A percentile compares a stretch with the other conserved stretches of the same genome.
These are phyloP conservation scores for Truncatella angustata DNA, from an alignment of 2,329 filamentous ascomycete genomes.

Conservation along the genomic window DNA sequence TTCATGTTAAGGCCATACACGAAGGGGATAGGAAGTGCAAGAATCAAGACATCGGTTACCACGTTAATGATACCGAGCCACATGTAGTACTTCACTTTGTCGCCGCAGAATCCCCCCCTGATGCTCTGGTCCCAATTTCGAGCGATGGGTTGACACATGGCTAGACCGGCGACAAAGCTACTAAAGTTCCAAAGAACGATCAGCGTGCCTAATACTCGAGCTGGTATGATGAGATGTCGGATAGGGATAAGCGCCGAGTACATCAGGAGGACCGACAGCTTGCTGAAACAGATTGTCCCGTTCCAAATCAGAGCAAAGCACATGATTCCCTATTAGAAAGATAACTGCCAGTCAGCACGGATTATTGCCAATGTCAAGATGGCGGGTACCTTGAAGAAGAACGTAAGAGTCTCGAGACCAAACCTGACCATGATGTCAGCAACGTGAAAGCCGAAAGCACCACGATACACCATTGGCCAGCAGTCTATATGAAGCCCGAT, in stretches of 20 bases:
- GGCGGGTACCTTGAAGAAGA: conserved; percentile 10
- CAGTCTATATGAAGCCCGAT: conserved; percentile 7
- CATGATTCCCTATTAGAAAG: neutral
- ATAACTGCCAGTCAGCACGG: neutral
- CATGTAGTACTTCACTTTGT: neutral
- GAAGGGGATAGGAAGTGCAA: neutral
- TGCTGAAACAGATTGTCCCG: conserved; percentile 5
- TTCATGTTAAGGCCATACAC: neutral
- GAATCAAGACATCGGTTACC: neutral
- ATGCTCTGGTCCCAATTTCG: neutral
- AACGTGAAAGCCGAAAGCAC: conserved; percentile 7
- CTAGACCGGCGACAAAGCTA: conserved; percentile 5
- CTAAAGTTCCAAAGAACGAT: conserved; percentile 2
- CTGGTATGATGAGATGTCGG: conserved; percentile 3
- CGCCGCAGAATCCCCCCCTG: neutral
- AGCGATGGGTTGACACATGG: conserved; percentile 6
- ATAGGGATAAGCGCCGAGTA: conserved; percentile 12
- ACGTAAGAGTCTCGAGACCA: neutral
- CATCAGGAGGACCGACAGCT: conserved; percentile 11
- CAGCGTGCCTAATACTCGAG: conserved; percentile 1
- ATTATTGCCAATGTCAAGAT: neutral
- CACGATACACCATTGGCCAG: conserved; percentile 11
- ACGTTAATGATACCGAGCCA: conserved; percentile 3
- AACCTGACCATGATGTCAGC: neutral
- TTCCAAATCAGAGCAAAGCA: conserved; percentile 12